Conservation (phyloP, 1,284 basidiomycete species). For the Sanghuangporus baumii region DNA sequence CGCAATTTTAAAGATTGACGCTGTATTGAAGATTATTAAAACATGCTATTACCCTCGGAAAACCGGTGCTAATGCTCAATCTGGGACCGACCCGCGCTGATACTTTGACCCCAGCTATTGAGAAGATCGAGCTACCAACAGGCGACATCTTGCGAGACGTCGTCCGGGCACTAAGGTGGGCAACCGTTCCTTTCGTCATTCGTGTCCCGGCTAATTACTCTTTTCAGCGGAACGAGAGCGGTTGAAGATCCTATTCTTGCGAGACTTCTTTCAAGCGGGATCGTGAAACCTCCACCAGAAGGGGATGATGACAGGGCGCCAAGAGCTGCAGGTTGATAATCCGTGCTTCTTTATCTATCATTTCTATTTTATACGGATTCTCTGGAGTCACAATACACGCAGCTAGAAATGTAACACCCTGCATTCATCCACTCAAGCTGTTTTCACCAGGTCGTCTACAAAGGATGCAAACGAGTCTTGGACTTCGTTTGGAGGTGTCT, state of each 20-base stretch:
- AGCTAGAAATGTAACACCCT: too few relatives aligned
- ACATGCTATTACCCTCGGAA: slow-evolving; percentile 67
- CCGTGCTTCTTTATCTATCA: background rate
- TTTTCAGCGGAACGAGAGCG: slow-evolving; percentile 35
- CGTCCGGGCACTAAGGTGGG: slow-evolving; percentile 52
- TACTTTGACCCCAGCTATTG: slow-evolving; percentile 48
- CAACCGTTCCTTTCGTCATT: background rate
- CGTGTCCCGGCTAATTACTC: background rate
- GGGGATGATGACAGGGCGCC: slow-evolving; percentile 27
- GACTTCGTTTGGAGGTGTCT: slow-evolving; percentile 44
- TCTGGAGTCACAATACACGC: too few relatives aligned
- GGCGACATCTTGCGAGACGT: slow-evolving; percentile 65
- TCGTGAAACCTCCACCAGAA: slow-evolving; percentile 42
- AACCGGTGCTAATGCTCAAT: slow-evolving; percentile 78
- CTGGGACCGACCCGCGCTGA: slow-evolving; percentile 85
- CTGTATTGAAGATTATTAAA: slow-evolving; percentile 58
- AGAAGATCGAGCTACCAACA: slow-evolving; percentile 72
- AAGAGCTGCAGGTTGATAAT: background rate
- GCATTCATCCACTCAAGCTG: background rate
- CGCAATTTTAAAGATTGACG: background rate
- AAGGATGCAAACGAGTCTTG: slow-evolving; percentile 51
- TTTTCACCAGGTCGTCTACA: slow-evolving; percentile 36
- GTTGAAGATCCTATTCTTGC: slow-evolving; percentile 36
- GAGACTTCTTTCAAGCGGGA: slow-evolving; percentile 49
- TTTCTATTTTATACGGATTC: background rate